phyloP scores from a whole-genome alignment of 2,329 filamentous ascomycete species.

The Sporothrix luriei region DNA sequence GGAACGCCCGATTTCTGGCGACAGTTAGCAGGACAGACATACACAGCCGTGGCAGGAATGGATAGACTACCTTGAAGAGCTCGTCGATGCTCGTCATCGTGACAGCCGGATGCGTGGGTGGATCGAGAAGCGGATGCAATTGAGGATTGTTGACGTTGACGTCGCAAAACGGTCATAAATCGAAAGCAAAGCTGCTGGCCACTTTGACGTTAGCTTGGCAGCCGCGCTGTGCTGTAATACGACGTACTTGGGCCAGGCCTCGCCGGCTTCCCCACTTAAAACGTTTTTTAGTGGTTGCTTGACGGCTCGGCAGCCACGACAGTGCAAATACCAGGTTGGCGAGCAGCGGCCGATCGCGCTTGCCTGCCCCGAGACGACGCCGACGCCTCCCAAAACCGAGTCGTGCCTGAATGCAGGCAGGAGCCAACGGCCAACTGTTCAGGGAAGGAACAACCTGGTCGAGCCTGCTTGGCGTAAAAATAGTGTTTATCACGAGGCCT shows the following conservation, averaged over 20 bases:
- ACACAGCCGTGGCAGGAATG: no score
- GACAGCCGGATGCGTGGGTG: background rate
- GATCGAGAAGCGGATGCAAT: background rate
- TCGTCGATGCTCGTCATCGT: slow-evolving; percentile 62
- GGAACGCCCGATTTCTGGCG: slow-evolving; percentile 49
- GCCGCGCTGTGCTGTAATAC: background rate
- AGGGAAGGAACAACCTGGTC: background rate
- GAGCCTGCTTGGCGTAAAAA: background rate
- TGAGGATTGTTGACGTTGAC: background rate
- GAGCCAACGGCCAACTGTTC: background rate
- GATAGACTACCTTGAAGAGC: slow-evolving; percentile 55
- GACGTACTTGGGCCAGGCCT: background rate
- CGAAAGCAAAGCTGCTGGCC: background rate
- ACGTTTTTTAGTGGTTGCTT: background rate
- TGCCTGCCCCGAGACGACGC: slow-evolving; percentile 18
- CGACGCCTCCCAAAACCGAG: no score
- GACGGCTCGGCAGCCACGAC: background rate
- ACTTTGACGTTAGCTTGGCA: slow-evolving; percentile 2
- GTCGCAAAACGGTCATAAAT: background rate
- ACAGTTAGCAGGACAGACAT: background rate
- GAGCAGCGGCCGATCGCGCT: slow-evolving; percentile 12
- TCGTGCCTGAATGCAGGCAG: background rate
- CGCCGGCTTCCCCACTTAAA: background rate
- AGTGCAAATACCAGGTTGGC: background rate
- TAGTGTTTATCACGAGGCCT: background rate